These are phyloP conservation scores for Exophiala sideris DNA, from an alignment of 2,329 filamentous ascomycete genomes.

Conservation along the genomic window DNA sequence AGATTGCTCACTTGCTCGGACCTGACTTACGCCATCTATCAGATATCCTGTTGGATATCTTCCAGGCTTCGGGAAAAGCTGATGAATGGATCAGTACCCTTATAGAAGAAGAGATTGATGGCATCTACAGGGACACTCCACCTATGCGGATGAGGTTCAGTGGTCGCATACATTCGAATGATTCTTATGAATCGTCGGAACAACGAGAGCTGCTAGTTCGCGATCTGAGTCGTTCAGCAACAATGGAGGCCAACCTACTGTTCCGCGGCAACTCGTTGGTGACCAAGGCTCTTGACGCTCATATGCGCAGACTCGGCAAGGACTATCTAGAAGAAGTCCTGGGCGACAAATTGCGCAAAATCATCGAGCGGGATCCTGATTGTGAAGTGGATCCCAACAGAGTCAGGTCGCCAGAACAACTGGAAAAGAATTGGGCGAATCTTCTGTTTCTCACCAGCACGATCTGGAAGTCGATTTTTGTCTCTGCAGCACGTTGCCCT, in stretches of 20 bases:
- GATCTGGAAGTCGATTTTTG: constrained; percentile 78
- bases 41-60: constrained; percentile 66
- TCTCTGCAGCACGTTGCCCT: constrained; percentile 71
- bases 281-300: constrained; percentile 88
- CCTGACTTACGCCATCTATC: constrained; percentile 30
- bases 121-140: constrained; percentile 75
- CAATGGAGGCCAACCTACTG: constrained; percentile 82
- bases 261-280: constrained; percentile 93
- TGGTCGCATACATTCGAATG: constrained; percentile 62
- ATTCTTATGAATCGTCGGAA: constrained; percentile 54
- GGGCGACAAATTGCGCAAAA: constrained; percentile 79
- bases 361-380: constrained; percentile 84
- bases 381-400: constrained; percentile 94
- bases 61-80: constrained; percentile 81
- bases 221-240: constrained; percentile 62
- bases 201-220: constrained; percentile 61
- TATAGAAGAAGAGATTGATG: constrained; percentile 96
- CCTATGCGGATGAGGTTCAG: constrained; percentile 60
- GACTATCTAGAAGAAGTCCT: constrained; percentile 88
- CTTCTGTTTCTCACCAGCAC: constrained; percentile 74
- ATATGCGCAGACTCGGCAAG: constrained; percentile 91
- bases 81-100: constrained; percentile 88
- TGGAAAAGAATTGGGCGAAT: constrained; percentile 78
- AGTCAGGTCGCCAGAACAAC: constrained; percentile 62
- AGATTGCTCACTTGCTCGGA: constrained; percentile 76